A percentile compares a stretch with the other conserved stretches of the same genome.
These are phyloP conservation scores for Phytophthora tentaculata DNA, from an alignment of 352 stramenopile species.

Conservation along the genomic window DNA sequence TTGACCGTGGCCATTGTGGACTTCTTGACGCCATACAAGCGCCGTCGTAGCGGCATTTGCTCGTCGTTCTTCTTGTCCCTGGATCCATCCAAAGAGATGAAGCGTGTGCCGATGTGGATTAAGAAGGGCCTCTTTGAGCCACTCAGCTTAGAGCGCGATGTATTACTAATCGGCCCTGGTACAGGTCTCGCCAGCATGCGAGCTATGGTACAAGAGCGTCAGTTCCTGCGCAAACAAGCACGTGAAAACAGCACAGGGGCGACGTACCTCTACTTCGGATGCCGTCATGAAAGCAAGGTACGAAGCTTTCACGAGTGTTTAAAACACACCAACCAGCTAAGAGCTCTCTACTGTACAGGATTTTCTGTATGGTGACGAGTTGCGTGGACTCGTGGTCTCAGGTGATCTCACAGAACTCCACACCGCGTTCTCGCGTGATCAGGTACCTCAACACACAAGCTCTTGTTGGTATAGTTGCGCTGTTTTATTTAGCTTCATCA, in stretches of 20 bases:
- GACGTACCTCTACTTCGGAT: conserved; percentile 90
- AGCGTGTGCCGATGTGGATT: conserved; percentile 81
- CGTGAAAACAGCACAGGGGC: conserved; percentile 20
- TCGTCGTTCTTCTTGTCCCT: conserved; percentile 81
- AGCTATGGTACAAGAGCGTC: conserved; percentile 86
- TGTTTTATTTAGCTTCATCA: neutral
- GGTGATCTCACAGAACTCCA: conserved; percentile 75
- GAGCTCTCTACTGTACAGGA: conserved; percentile 50
- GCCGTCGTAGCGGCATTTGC: conserved; percentile 82
- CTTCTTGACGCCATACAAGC: conserved; percentile 92
- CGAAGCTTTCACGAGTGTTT: neutral
- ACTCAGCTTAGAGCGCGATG: conserved; percentile 44
- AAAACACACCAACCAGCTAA: conserved; percentile 1
- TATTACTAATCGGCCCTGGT: conserved; percentile 92
- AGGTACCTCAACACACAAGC: conserved; percentile 41
- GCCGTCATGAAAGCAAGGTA: conserved; percentile 81
- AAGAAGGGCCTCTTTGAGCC: conserved; percentile 86
- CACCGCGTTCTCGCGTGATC: conserved; percentile 92
- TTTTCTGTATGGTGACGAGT: conserved; percentile 89
- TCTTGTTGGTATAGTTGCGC: neutral
- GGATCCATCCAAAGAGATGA: conserved; percentile 41
- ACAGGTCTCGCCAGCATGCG: conserved; percentile 92
- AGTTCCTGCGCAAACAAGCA: conserved; percentile 49
- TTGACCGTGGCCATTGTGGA: conserved; percentile 90
- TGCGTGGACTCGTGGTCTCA: conserved; percentile 49